Base-by-base conservation (phyloP, 73 alveolate species). In the Paramecium biaurelia region DNA sequence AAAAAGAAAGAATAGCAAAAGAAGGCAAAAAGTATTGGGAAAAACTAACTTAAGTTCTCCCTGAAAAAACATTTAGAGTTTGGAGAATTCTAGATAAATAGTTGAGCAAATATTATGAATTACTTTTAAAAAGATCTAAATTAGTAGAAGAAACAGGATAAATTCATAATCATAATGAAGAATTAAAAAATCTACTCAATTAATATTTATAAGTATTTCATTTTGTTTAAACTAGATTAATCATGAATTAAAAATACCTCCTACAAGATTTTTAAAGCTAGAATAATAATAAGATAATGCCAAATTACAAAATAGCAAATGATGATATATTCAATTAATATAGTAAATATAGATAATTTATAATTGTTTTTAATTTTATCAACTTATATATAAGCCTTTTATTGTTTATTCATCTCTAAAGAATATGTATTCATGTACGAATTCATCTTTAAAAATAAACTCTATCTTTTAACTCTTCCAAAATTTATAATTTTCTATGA, bases 61-160 rank as follows among this genome's bases (percentile, higher is more conserved):
- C 94, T 24, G 98, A 96, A 49, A 87, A 93, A 45, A 96, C 97
- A 2, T 76, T 92, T 23, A 94, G 97, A 58, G 97, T 96, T 14
- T 96, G 99, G 99, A 93, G 95, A 53, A 98, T 89, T 18, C 68
- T 93, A 38, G 99, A 96, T 67, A 95, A 92, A 89, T 95, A 97
- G 21, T 88, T 96, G 30, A 85, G 96, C 68, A 95, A 95, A 68
- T 96, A 96, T 92, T 96, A 96, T 72, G 94, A 92, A 49, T 92
- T 96, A 35, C 94, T 96, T 26, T 94, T 95, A 5, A 96, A 94
- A 70, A 92, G 99, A 93, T 92, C 96, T 74, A 96, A 96, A 89
- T 76, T 96, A 57, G 95, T 96, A 32, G 99, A 96, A 53, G 99
- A 97, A 89, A 97, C 99, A 85, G 98, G 99, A n/a, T 93, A 95